Conservation (phyloP, 1,284 basidiomycete species). For the Leccinum huronense region DNA sequence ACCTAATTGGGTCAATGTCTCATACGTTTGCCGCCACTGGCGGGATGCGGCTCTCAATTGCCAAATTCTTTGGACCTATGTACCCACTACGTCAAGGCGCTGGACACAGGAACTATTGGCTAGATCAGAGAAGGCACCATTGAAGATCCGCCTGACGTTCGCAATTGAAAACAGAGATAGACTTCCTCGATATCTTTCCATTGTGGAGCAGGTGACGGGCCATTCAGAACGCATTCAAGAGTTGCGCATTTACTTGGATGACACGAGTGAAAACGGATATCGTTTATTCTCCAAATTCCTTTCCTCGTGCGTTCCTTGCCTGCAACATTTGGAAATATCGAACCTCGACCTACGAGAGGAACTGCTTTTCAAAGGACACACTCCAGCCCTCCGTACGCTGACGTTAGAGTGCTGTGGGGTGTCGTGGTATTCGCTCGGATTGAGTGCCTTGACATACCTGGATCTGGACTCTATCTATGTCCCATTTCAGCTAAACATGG, state of each 20-base stretch:
- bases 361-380: not conserved
- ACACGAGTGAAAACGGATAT: too few relatives aligned
- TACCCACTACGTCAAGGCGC: slow-evolving; percentile 21
- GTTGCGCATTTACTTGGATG: not conserved
- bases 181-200: slow-evolving; percentile 5
- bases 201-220: not conserved
- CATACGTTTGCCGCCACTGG: slow-evolving; percentile 37
- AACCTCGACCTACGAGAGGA: not conserved
- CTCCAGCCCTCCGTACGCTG: slow-evolving; percentile 6
- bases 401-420: not conserved
- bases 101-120: slow-evolving; percentile 36
- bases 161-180: slow-evolving; percentile 17
- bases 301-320: slow-evolving; percentile 1
- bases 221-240: slow-evolving; percentile 9
- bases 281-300: not conserved
- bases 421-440: not conserved
- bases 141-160: slow-evolving; percentile 23
- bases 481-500: not conserved
- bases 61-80: slow-evolving; percentile 33
- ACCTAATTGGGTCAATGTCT: slow-evolving; percentile 24
- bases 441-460: not conserved
- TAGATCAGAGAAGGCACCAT: slow-evolving; percentile 33
- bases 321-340: slow-evolving; percentile 11
- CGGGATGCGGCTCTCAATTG: slow-evolving; percentile 34
- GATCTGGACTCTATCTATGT: not conserved